Evolutionary conservation across 495 filamentous ascomycete genomes (phyloP).

Genomic region (Stereocaulon alpinum): DNA sequence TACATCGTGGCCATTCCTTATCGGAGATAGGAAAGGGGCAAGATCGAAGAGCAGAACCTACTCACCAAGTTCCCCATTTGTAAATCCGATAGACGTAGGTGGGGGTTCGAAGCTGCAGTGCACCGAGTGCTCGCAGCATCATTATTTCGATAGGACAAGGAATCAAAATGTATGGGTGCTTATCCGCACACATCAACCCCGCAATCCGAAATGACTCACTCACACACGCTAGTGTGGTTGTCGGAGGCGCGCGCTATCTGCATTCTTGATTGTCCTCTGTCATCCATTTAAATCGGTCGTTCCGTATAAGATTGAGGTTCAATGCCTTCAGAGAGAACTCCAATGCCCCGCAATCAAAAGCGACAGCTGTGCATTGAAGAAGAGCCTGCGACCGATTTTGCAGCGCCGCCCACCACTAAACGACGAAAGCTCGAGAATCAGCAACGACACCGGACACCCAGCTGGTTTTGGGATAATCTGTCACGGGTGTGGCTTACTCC

Average conservation of each 20-base stretch:
- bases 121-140: constrained; percentile 4
- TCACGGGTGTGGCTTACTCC: constrained; percentile 17
- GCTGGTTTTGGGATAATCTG: constrained; percentile 23
- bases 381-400: constrained; percentile 8
- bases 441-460: constrained; percentile 6
- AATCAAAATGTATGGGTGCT: constrained; percentile 1
- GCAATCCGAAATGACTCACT: too few relatives aligned
- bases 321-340: constrained; percentile 7
- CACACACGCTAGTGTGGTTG: constrained; percentile 8
- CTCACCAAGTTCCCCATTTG: constrained; percentile 9
- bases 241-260: constrained; percentile 10
- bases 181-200: too few relatives aligned
- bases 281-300: constrained; percentile 5
- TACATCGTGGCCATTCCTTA: background rate
- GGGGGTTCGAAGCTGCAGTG: constrained; percentile 5
- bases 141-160: background rate
- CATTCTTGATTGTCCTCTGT: constrained; percentile 9
- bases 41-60: constrained; percentile 4
- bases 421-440: constrained; percentile 12
- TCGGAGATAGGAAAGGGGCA: background rate
- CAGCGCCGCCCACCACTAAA: constrained; percentile 4
- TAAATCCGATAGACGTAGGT: constrained; percentile 4
- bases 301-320: constrained; percentile 5
- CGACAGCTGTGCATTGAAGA: background rate
- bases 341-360: constrained; percentile 9